Conservation (phyloP, 768 basidiomycete species). For the Pleurotus salmoneostramineus region DNA sequence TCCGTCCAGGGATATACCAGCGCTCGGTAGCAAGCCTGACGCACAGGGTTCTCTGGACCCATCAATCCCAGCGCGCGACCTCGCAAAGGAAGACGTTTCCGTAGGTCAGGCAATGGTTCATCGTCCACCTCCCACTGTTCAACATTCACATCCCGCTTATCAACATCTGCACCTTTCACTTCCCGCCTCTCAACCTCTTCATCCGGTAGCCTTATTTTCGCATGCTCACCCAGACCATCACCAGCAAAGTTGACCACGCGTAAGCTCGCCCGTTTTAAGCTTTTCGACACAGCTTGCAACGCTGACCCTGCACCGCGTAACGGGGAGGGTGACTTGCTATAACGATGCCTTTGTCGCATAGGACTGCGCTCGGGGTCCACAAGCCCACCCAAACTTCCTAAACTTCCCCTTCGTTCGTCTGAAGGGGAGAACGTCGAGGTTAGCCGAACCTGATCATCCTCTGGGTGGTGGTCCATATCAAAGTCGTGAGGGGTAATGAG, state of each 20-base stretch:
- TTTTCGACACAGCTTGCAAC: slow-evolving; percentile 53
- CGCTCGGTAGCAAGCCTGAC: slow-evolving; percentile 62
- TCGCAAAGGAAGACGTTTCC: slow-evolving; percentile 50
- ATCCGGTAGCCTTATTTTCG: slow-evolving; percentile 43
- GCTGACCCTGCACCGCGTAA: slow-evolving; percentile 58
- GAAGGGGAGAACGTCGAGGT: slow-evolving; percentile 47
- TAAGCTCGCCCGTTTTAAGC: slow-evolving; percentile 59
- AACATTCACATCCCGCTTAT: slow-evolving; percentile 16
- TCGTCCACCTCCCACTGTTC: slow-evolving; percentile 33
- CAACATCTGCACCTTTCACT: slow-evolving; percentile 10
- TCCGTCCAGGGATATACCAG: slow-evolving; percentile 81
- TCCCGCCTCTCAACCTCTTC: slow-evolving; percentile 28
- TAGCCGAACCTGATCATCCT: slow-evolving; percentile 56
- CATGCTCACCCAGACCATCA: slow-evolving; percentile 53
- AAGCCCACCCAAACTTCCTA: slow-evolving; percentile 23
- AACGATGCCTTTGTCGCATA: slow-evolving; percentile 39
- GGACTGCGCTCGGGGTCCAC: slow-evolving; percentile 48
- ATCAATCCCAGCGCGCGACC: slow-evolving; percentile 80
- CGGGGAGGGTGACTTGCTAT: slow-evolving; percentile 52
- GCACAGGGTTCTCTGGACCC: slow-evolving; percentile 60
- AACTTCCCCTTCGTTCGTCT: slow-evolving; percentile 19
- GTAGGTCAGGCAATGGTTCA: slow-evolving; percentile 38
- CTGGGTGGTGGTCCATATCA: slow-evolving; percentile 26
- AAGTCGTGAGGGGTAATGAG: slow-evolving; percentile 36
- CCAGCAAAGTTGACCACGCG: slow-evolving; percentile 82